Percentiles rank a stretch among this genome's conserved stretches.
Evolutionary conservation across 192 early-diverging fungal genomes (phyloP).

Genomic region (Umbelopsis isabellina): DNA sequence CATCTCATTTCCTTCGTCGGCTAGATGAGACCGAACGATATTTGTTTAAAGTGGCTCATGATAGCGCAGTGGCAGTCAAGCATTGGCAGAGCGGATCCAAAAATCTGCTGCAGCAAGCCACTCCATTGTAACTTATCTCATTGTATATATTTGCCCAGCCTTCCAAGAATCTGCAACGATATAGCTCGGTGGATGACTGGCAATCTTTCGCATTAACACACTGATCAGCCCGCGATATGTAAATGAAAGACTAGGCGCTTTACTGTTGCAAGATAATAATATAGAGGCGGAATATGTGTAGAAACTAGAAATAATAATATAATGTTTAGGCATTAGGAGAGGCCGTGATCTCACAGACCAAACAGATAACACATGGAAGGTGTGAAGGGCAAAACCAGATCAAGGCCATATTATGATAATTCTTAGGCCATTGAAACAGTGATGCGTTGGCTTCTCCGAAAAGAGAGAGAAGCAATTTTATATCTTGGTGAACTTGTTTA

Average conservation of each 20-base stretch:
- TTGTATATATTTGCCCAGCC: neutral
- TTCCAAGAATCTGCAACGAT: too few relatives aligned
- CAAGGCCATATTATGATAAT: too few relatives aligned
- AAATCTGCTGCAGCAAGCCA: neutral
- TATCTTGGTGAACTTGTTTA: too few relatives aligned
- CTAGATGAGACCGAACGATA: slow-evolving; percentile 58
- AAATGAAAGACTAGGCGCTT: neutral
- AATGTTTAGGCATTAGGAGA: slow-evolving; percentile 11
- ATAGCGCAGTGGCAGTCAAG: slow-evolving; percentile 1
- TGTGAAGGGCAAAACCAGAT: neutral
- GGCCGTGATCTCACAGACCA: neutral
- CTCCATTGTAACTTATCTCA: neutral
- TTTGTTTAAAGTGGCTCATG: slow-evolving; percentile 13
- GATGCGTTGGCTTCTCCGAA: too few relatives aligned
- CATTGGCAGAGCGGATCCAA: slow-evolving; percentile 8
- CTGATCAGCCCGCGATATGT: too few relatives aligned
- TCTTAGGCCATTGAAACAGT: too few relatives aligned
- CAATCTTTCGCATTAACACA: too few relatives aligned
- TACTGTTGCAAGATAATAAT: slow-evolving; percentile 22
- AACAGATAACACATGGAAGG: too few relatives aligned
- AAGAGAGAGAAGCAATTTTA: too few relatives aligned
- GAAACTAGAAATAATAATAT: slow-evolving; percentile 1
- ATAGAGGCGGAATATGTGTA: slow-evolving; percentile 1
- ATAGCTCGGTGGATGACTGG: too few relatives aligned
- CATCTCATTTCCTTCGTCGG: slow-evolving; percentile 44